Evolutionary conservation across 2,329 filamentous ascomycete genomes (phyloP), one percentile per base, ranked within the genome.

Genomic region (Tolypocladium ophioglossoides): DNA sequence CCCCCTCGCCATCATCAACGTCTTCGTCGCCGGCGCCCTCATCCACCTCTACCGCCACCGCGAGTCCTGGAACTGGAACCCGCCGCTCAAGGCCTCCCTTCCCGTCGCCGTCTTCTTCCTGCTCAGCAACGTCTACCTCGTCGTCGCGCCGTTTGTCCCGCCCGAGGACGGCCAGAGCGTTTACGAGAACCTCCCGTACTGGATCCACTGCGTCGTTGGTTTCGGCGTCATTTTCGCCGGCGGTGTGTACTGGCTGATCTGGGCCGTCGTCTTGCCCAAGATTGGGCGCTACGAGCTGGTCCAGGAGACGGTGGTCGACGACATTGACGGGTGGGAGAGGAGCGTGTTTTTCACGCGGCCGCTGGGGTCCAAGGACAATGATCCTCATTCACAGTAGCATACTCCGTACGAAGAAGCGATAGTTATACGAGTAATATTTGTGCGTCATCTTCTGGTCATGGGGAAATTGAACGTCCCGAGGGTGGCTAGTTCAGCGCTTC

Each of bases 271-370:
- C 5, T 57, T 82, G 38, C 79, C 79, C 53, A 74, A 70, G 61
- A 56, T 82, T 35, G 78, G 78, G 16, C 62, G 63, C 0, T 83
- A 86, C 61, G 73, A 79, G 60, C 71, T 87, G 11, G 73, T 81
- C 2, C 74, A 78, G 54, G 77, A 83, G 66, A 73, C 70, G 0
- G 65, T 75, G 2, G 66, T 85, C 9, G 78, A 82, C 56, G 74
- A 74, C 0, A 74, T 79, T 44, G 83, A 86, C 63, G 82, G 83
- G 2, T 86, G 83, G 83, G 81, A 82, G 59, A 71, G 78, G 35
- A 80, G 71, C 53, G 72, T 78, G 2, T 84, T 84, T 61, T 67
- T 72, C 2, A 72, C 64, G 55, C 64, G 71, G 57, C 76, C 78
- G 6, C 54, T 64, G 35, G 57, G 55, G 5, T 35, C 47, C n/a